Evolutionary conservation across 2,329 filamentous ascomycete genomes (phyloP).

Genomic region (Fusarium sp.): DNA sequence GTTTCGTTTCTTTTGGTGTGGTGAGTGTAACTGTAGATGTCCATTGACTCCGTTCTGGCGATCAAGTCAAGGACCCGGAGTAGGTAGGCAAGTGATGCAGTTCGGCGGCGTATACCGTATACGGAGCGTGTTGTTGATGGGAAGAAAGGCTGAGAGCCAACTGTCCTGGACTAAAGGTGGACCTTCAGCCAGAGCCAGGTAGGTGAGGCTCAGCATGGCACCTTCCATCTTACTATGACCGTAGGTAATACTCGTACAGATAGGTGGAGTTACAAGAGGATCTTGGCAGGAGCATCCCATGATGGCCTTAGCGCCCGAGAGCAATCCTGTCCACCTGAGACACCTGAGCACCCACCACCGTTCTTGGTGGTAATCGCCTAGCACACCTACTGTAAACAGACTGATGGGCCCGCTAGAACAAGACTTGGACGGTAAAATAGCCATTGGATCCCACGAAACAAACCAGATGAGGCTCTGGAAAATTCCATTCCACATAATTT

Average conservation of each 20-base stretch:
- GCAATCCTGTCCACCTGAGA: slow-evolving; percentile 33
- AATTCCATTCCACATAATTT: slow-evolving; percentile 7
- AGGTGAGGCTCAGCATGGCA: slow-evolving; percentile 1
- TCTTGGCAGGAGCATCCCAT: neutral
- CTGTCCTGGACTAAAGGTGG: slow-evolving; percentile 5
- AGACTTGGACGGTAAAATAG: slow-evolving; percentile 25
- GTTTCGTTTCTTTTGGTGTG: slow-evolving; percentile 5
- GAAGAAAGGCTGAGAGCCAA: slow-evolving; percentile 24
- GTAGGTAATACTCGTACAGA: neutral
- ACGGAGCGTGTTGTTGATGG: slow-evolving; percentile 37
- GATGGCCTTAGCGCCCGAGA: slow-evolving; percentile 14
- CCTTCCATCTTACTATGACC: neutral
- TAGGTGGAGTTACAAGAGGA: neutral
- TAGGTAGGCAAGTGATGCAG: neutral
- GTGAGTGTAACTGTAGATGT: neutral
- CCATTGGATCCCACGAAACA: slow-evolving; percentile 38
- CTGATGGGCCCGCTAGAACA: slow-evolving; percentile 24
- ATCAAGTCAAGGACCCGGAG: neutral
- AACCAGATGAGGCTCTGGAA: slow-evolving; percentile 15
- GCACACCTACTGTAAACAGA: neutral
- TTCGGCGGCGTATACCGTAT: slow-evolving; percentile 18
- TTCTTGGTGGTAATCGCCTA: slow-evolving; percentile 23
- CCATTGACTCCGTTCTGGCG: neutral
- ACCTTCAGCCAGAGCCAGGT: slow-evolving; percentile 6
- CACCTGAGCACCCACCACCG: slow-evolving; percentile 35